Conservation (phyloP, 2,329 filamentous ascomycete species). For the Fusarium foetens region DNA sequence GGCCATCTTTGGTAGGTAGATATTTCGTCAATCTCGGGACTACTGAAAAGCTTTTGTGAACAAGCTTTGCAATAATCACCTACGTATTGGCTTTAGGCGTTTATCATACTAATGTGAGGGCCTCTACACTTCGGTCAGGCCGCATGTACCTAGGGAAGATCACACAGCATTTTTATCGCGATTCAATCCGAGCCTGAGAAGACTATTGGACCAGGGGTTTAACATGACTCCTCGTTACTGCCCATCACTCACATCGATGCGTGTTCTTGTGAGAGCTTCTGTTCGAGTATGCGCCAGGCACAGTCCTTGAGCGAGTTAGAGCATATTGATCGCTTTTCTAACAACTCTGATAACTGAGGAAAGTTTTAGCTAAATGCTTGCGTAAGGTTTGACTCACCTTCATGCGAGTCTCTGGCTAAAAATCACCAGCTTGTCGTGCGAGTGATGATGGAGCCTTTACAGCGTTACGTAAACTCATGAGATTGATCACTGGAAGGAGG, state of each 20-base stretch:
- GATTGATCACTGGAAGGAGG: neutral
- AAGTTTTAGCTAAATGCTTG: neutral
- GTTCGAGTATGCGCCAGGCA: neutral
- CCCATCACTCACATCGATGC: neutral
- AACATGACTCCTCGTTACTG: neutral
- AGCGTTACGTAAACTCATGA: neutral
- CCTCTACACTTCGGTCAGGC: neutral
- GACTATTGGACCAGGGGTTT: neutral
- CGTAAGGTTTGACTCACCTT: neutral
- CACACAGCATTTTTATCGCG: neutral
- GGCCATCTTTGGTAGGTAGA: neutral
- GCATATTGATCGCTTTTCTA: neutral
- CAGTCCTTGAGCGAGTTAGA: neutral
- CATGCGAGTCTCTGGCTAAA: neutral
- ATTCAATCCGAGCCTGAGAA: neutral
- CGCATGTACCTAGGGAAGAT: neutral
- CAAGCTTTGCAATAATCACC: neutral
- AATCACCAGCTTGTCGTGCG: neutral
- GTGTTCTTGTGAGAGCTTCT: neutral
- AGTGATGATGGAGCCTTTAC: neutral
- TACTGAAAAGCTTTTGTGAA: neutral
- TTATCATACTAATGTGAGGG: neutral
- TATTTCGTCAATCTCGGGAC: neutral
- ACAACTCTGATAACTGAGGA: neutral
- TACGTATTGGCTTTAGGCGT: neutral